These are phyloP conservation scores for Microglena sp. DNA, from an alignment of 139 green algal species.

Conservation along the genomic window DNA sequence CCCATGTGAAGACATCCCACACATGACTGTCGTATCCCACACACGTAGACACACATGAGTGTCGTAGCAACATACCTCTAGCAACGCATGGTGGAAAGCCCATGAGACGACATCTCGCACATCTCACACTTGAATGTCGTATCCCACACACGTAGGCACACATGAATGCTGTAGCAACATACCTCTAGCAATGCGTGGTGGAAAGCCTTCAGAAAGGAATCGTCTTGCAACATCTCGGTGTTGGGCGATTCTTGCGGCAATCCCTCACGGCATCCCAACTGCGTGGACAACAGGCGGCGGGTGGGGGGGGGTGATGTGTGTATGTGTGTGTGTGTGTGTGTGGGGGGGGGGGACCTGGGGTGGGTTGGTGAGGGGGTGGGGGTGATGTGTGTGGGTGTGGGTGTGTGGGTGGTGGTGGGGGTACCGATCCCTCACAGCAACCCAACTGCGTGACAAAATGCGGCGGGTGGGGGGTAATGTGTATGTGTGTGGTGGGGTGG, in stretches of 20 bases:
- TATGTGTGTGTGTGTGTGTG: background rate
- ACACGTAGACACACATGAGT: too few species aligned
- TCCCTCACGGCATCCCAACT: conserved; percentile 26
- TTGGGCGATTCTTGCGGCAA: conserved; percentile 50
- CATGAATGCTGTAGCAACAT: too few species aligned
- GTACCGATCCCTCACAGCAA: conserved; percentile 20
- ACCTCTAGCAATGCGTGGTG: conserved; percentile 82
- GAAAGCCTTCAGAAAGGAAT: conserved; percentile 50
- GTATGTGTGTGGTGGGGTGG: background rate
- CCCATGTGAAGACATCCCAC: too few species aligned
- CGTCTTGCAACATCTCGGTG: conserved; percentile 60
- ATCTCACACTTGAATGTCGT: too few species aligned
- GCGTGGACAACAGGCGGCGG: background rate
- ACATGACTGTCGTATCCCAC: too few species aligned
- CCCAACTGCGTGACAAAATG: conserved; percentile 11
- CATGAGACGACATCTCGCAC: too few species aligned
- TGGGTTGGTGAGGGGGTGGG: background rate
- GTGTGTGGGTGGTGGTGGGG: too few species aligned
- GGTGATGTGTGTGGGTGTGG: too few species aligned
- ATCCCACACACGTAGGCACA: too few species aligned
- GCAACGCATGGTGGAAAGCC: conserved; percentile 80
- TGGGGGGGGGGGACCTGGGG: background rate
- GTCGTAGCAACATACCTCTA: conserved; percentile 76
- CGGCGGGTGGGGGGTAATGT: background rate
- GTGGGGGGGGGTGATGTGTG: too few species aligned